Percentiles rank a stretch among this genome's conserved stretches.
These are phyloP conservation scores for Aspergillus saccharolyticus DNA, from an alignment of 495 filamentous ascomycete genomes.

Conservation along the genomic window DNA sequence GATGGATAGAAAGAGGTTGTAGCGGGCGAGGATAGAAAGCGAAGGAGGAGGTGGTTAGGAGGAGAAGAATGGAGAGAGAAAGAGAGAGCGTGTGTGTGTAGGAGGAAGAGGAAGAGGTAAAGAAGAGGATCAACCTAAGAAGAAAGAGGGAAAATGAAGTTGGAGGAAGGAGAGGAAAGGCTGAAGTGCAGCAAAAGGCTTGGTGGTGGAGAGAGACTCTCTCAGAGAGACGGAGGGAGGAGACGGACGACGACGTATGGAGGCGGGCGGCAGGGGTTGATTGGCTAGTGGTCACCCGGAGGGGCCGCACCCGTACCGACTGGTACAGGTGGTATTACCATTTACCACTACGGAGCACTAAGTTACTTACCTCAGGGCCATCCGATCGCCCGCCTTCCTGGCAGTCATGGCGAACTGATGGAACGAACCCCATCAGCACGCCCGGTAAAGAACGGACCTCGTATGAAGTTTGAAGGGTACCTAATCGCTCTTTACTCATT, in stretches of 20 bases:
- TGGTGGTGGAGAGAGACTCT: slow-evolving; percentile 11
- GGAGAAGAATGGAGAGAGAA: slow-evolving; percentile 6
- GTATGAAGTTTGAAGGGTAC: slow-evolving; percentile 2
- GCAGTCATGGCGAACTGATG: slow-evolving; percentile 6
- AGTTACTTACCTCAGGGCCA: slow-evolving; percentile 13
- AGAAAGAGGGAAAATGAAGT: slow-evolving; percentile 18
- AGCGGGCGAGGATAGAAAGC: slow-evolving; percentile 21
- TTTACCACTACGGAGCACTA: too few relatives aligned
- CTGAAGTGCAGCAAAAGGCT: slow-evolving; percentile 11
- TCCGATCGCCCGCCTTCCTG: slow-evolving; percentile 14
- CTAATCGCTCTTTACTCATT: neutral
- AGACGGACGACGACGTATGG: slow-evolving; percentile 13
- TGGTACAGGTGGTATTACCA: slow-evolving; percentile 17
- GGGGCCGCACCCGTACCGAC: slow-evolving; percentile 13
- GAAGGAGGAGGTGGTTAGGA: slow-evolving; percentile 10
- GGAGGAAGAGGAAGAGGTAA: slow-evolving; percentile 6
- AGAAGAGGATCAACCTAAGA: slow-evolving; percentile 10
- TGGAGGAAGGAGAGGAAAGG: slow-evolving; percentile 16
- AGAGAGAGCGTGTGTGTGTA: too few relatives aligned
- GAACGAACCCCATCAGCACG: slow-evolving; percentile 8
- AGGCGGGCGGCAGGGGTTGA: slow-evolving; percentile 15
- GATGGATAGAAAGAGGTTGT: slow-evolving; percentile 25
- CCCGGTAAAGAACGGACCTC: slow-evolving; percentile 7
- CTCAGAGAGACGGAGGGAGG: too few relatives aligned
- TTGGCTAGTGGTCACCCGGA: slow-evolving; percentile 12